Base-by-base conservation (phyloP, 2,329 filamentous ascomycete genomes). In the Rhynchosporium agropyri region DNA sequence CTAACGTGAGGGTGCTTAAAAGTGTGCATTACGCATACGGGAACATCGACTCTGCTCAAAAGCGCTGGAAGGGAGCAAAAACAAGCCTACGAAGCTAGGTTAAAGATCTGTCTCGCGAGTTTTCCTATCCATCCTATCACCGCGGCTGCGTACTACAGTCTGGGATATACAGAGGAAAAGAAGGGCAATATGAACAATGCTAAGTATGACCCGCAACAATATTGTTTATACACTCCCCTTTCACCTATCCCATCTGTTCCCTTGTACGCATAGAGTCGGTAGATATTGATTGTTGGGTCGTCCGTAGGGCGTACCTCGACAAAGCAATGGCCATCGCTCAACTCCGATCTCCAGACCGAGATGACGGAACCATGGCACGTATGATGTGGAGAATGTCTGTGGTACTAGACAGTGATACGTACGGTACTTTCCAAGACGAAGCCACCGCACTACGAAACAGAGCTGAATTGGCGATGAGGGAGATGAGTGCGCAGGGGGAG, bases 401-500 rank as follows among this genome's bases (percentile, higher is more conserved):
- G 7, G 65, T 71, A 4, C 33, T 70, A n/a, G 63, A 68, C 28
- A 64, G 54, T 26, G 63, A 71, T 49, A 65, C 64, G 9, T 65
- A 53, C 46, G 63, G 67, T 45, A 42, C 36, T 28, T 67, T 49
- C 38, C 26, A 40, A 28, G 49, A 59, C 4, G 63, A 67, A 49
- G 69, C 67, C 7, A 56, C 50, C 7, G 51, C 53, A 7, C 13
- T 70, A 29, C 36, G 65, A 3, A 61, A 46, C 12, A 56, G 69
- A 56, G 69, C 68, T 9, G 69, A 70, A 36, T n/a, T 69, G 4
- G 68, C 68, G 2, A 38, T 46, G 31, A 45, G 59, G 28, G 46
- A 53, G 15, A 45, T 69, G 28, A 58, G 42, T 15, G 63, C 48
- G 1, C 69, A 73, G 46, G 75, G 71, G 7, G 74, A 76, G 69